Conservation (phyloP, 306 rosid genomes). For the Citrullus mucosospermus region DNA sequence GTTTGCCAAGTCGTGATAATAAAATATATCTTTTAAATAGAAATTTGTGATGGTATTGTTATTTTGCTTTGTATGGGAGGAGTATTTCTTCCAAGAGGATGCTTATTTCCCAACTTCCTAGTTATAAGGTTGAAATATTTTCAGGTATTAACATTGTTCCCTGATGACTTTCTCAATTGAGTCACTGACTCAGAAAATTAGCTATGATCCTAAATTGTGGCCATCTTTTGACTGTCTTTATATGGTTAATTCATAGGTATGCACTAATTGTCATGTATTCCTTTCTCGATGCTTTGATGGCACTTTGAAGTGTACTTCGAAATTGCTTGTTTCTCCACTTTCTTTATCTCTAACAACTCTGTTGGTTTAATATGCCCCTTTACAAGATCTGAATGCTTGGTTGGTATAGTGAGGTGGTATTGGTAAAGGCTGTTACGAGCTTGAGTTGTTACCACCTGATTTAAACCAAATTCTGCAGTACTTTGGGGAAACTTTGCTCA, state of each 20-base stretch:
- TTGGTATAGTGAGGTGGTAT: not conserved
- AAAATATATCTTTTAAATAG: not conserved
- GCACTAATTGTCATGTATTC: not conserved
- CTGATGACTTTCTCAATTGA: not conserved
- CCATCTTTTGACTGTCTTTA: not conserved
- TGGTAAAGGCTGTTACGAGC: not conserved
- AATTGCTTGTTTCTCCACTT: not conserved
- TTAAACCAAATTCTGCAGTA: not conserved
- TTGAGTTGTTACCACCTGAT: not conserved
- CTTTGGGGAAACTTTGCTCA: not conserved
- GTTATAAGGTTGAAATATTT: not conserved
- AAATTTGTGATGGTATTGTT: not conserved
- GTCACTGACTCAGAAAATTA: not conserved
- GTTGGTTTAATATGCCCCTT: not conserved
- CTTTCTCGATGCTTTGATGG: not conserved
- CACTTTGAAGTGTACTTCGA: not conserved
- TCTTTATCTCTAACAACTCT: not conserved
- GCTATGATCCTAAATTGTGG: not conserved
- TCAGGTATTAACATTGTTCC: not conserved
- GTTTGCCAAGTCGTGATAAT: not conserved
- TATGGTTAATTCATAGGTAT: not conserved
- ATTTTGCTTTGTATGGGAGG: not conserved
- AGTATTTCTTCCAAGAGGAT: not conserved
- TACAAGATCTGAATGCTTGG: not conserved
- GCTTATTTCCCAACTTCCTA: not conserved